These are phyloP conservation scores for Solanum tacnaense DNA, from an alignment of 257 asterid genomes.

Conservation along the genomic window DNA sequence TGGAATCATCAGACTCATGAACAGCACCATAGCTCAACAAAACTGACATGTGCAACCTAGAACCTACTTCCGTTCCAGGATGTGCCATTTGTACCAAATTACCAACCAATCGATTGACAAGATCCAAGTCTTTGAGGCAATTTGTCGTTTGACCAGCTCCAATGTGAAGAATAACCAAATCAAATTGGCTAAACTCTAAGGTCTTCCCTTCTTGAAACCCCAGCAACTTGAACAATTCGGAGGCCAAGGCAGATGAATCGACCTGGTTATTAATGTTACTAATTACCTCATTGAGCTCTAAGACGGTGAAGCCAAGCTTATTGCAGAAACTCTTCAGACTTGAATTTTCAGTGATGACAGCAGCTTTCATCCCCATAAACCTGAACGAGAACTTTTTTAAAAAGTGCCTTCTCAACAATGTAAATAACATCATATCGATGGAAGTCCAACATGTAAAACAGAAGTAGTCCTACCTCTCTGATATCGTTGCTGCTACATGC, in stretches of 20 bases:
- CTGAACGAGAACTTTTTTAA: slow-evolving; percentile 13
- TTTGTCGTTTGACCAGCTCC: slow-evolving; percentile 37
- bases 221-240: slow-evolving; percentile 42
- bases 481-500: slow-evolving; percentile 24
- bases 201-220: slow-evolving; percentile 66
- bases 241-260: slow-evolving; percentile 20
- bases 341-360: slow-evolving; percentile 39
- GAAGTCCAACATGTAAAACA: background rate
- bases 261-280: slow-evolving; percentile 1
- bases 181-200: slow-evolving; percentile 38
- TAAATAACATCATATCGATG: background rate
- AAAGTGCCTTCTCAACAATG: background rate
- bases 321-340: slow-evolving; percentile 40
- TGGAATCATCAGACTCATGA: slow-evolving; percentile 20
- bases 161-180: slow-evolving; percentile 48
- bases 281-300: slow-evolving; percentile 30
- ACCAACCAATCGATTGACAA: slow-evolving; percentile 48
- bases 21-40: slow-evolving; percentile 71
- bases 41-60: slow-evolving; percentile 63
- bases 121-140: slow-evolving; percentile 29
- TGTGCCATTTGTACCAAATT: slow-evolving; percentile 24
- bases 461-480: slow-evolving; percentile 46
- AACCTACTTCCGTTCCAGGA: slow-evolving; percentile 38
- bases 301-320: slow-evolving; percentile 38
- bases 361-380: slow-evolving; percentile 89